Evolutionary conservation across 2,329 filamentous ascomycete species (phyloP), one percentile per base, ranked within the genome.

Genomic region (Gremmenia infestans): DNA sequence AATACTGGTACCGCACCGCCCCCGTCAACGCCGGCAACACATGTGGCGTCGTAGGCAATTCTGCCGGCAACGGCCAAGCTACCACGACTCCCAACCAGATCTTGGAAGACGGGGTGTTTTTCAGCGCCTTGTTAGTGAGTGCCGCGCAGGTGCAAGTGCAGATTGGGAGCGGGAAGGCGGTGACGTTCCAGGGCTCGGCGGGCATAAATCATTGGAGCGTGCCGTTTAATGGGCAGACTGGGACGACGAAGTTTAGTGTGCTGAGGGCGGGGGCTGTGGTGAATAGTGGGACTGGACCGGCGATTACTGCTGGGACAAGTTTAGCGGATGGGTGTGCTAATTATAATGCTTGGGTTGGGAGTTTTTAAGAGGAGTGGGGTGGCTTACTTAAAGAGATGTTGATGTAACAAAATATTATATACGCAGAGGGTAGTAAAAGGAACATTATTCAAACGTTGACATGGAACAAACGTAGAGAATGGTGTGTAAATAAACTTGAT

Each of bases 1-100:
- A 71, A 42, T 74, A 70, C 64, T 77, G 74, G 75, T 77, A 77
- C 60, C 72, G 73, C 39, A 67, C 67, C 5, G 65, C 69, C 11
- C 72, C 72, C 5, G 68, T 64, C 4, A 52, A 58, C 1, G 66
- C 67, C 0, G 72, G 73, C 8, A 60, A 49, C 3, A 65, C 66
- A 2, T 70, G 70, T 17, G 70, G 67, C 11, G 72, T 72, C 1
- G 66, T 67, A 0, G 72, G 65, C 14, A 65, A 67, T 35, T 57
- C 60, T 25, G 71, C 57, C 36, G 60, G 47, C 32, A 63, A 59
- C 56, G 59, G 46, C 32, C 64, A 55, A 54, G 47, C 47, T 25
- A 63, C 55, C 56, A 52, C 52, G 43, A 64, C 35, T 42, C 65
- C 52, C 52, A 68, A 37, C 60, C 65, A 23, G n/a, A 64, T 77